Conservation (phyloP, 2,329 filamentous ascomycete genomes). For the Pseudopithomyces chartarum region DNA sequence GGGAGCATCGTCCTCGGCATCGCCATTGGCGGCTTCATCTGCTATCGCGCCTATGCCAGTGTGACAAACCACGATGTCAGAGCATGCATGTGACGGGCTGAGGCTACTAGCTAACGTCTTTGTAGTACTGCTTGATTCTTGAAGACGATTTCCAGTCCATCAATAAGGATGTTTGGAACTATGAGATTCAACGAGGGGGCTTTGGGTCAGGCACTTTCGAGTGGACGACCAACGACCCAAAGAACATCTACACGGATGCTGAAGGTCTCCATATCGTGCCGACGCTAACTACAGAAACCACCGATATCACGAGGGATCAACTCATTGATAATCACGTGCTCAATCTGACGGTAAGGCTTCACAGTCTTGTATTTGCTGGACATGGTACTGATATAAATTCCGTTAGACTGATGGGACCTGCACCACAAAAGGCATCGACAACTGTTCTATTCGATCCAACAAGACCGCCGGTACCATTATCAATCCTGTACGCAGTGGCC, state of each 20-base stretch:
- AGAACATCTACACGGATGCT: slow-evolving; percentile 74
- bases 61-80: slow-evolving; percentile 23
- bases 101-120: slow-evolving; percentile 6
- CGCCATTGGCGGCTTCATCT: slow-evolving; percentile 26
- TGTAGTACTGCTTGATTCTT: slow-evolving; percentile 24
- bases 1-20: slow-evolving; percentile 23
- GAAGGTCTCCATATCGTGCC: slow-evolving; percentile 75
- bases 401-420: slow-evolving; percentile 60
- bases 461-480: slow-evolving; percentile 75
- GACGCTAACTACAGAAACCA: slow-evolving; percentile 69
- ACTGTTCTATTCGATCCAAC: slow-evolving; percentile 75
- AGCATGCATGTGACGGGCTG: background rate
- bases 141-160: slow-evolving; percentile 67
- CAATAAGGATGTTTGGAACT: slow-evolving; percentile 67
- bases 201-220: slow-evolving; percentile 74
- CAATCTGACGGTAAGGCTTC: slow-evolving; percentile 19
- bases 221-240: slow-evolving; percentile 68
- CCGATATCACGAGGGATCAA: slow-evolving; percentile 66
- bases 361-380: background rate
- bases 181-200: slow-evolving; percentile 74
- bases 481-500: slow-evolving; percentile 75
- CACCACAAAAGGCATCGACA: slow-evolving; percentile 61
- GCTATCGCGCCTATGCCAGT: slow-evolving; percentile 25
- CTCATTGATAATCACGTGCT: slow-evolving; percentile 56
- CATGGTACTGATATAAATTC: background rate